These are phyloP conservation scores for Hypsizygus ulmarius DNA, from an alignment of 1,284 basidiomycete genomes.

Conservation along the genomic window DNA sequence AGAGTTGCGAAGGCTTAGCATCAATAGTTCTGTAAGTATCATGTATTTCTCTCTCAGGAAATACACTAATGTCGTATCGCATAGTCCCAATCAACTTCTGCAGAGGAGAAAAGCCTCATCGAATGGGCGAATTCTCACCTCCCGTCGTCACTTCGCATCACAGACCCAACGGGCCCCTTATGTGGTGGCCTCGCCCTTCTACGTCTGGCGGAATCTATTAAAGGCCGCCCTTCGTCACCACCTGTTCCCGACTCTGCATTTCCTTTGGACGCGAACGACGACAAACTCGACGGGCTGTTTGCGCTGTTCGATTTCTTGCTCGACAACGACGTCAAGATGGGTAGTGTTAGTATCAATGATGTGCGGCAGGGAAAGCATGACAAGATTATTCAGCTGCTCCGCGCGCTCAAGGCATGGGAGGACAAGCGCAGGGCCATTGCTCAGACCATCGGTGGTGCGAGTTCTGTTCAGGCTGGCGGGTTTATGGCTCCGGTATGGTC, in stretches of 20 bases:
- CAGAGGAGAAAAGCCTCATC: slow-evolving; percentile 56
- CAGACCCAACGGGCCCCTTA: slow-evolving; percentile 46
- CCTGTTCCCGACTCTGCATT: slow-evolving; percentile 79
- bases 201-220: slow-evolving; percentile 74
- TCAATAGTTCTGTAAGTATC: slow-evolving; percentile 39
- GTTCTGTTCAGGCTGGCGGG: slow-evolving; percentile 30
- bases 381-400: slow-evolving; percentile 76
- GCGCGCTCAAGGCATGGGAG: slow-evolving; percentile 75
- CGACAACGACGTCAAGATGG: slow-evolving; percentile 87
- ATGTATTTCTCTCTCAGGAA: slow-evolving; percentile 13
- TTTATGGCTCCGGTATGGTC: slow-evolving; percentile 30
- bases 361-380: slow-evolving; percentile 75
- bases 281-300: slow-evolving; percentile 87
- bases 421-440: slow-evolving; percentile 62
- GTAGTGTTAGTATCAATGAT: slow-evolving; percentile 88
- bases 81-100: slow-evolving; percentile 16
- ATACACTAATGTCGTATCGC: slow-evolving; percentile 20
- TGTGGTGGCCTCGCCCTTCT: slow-evolving; percentile 72
- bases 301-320: slow-evolving; percentile 85
- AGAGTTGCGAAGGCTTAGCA: slow-evolving; percentile 49
- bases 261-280: slow-evolving; percentile 62
- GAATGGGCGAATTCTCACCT: slow-evolving; percentile 87
- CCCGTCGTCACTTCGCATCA: slow-evolving; percentile 65
- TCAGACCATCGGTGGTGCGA: slow-evolving; percentile 45
- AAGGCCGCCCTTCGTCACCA: slow-evolving; percentile 62